Base-by-base conservation (phyloP, 768 basidiomycete genomes). In the Porpolomopsis calyptriformis region DNA sequence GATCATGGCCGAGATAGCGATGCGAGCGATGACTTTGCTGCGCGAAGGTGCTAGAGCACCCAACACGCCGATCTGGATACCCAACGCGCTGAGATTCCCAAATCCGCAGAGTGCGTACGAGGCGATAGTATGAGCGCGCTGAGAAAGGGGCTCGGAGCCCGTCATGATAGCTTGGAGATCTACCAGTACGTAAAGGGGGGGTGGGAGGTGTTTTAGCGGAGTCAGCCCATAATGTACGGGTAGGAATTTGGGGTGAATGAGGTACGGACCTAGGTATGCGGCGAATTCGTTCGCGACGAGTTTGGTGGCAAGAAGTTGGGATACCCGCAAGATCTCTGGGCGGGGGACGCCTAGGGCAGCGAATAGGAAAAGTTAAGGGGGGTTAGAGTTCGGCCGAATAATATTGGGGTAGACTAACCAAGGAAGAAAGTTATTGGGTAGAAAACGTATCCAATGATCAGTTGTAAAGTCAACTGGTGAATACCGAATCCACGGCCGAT, bases 91-190 rank as follows among this genome's bases (percentile, higher is more conserved):
- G 37, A 89, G 68, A 60, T 93, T 93, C 49, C 87, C 87, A 57
- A 94, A 94, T 8, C 92, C 92, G 62, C 89, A 92, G 12, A 93
- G 78, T 12, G 84, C 82, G 60, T 92, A 94, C 26, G 83, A 80
- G 11, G 84, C 79, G 53, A 93, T 91, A 43, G 82, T 84, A 64
- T 71, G 90, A 18, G 80, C 85, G 47, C 85, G 86, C 24, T 64
- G 69, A 18, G 80, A 79, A 42, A 91, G 73, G 2, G 84, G 76
- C 41, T 70, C 63, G 7, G 50, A 49, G n/a, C 61, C 57, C 9
- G 52, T 45, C 66, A 68, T 68, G 35, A 80, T 65, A 1, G 64
- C 63, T 50, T 79, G 70, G 43, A 88, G 70, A 25, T 71, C 70
- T 43, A 39, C 4, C 9, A 10, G 18, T 8, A 25, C 18, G 2